These are phyloP conservation scores for Malbranchea zuffiana DNA, from an alignment of 2,329 filamentous ascomycete genomes.

Conservation along the genomic window DNA sequence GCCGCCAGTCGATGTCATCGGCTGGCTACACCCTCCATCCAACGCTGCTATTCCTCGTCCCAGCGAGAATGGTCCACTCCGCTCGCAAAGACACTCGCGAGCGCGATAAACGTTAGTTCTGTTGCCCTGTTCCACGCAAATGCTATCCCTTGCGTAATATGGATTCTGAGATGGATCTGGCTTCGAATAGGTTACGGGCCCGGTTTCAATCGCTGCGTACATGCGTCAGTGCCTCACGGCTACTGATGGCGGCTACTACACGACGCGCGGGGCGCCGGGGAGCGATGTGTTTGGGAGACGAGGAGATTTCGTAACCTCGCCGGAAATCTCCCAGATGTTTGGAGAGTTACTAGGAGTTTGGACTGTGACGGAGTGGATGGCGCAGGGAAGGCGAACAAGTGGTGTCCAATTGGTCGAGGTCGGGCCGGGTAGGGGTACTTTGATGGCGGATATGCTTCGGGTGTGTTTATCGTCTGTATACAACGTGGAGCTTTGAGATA, in stretches of 20 bases:
- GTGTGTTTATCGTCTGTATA: constrained; percentile 43
- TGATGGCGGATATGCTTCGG: constrained; percentile 93
- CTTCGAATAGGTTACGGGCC: constrained; percentile 60
- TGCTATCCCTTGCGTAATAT: too few species aligned
- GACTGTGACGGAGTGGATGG: constrained; percentile 94
- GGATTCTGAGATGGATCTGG: not conserved
- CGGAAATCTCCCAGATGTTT: constrained; percentile 95
- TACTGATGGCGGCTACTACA: constrained; percentile 88
- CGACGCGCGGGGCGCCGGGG: constrained; percentile 49
- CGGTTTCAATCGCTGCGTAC: constrained; percentile 81
- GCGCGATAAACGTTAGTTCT: constrained; percentile 65
- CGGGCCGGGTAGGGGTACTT: constrained; percentile 81
- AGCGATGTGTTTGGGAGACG: constrained; percentile 84
- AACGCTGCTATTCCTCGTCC: constrained; percentile 25
- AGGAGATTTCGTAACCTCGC: constrained; percentile 93
- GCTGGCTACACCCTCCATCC: constrained; percentile 14
- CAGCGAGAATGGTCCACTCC: constrained; percentile 77
- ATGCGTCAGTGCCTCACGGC: constrained; percentile 98
- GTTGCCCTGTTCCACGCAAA: not conserved
- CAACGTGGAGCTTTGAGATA: not conserved
- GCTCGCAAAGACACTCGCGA: constrained; percentile 71
- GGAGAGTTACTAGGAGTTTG: constrained; percentile 89
- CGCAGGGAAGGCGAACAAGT: constrained; percentile 61
- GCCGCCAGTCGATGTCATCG: constrained; percentile 12
- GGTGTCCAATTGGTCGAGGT: constrained; percentile 88